phyloP scores from a whole-genome alignment of 768 basidiomycete genomes.

The Boletus reticulatus region DNA sequence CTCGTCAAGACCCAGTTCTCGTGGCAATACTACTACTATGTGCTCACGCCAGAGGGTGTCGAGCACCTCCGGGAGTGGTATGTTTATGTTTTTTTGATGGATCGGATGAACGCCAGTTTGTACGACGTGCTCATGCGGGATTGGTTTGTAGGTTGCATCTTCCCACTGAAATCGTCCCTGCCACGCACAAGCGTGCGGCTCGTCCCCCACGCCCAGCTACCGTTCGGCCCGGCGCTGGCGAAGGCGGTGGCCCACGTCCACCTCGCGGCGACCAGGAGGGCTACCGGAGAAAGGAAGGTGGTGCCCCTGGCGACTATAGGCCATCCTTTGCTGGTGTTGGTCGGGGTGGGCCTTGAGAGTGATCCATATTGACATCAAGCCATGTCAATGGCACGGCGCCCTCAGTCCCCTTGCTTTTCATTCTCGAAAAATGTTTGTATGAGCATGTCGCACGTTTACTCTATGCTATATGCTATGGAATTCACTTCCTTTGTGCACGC shows the following conservation, averaged over 20 bases:
- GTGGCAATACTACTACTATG: constrained; percentile 99
- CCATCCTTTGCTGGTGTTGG: constrained; percentile 89
- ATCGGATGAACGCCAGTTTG: not conserved
- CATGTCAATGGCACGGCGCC: not conserved
- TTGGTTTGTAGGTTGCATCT: constrained; percentile 73
- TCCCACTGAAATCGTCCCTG: constrained; percentile 92
- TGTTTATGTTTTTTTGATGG: not conserved
- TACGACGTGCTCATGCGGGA: not conserved
- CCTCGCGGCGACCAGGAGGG: constrained; percentile 89
- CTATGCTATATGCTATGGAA: constrained; percentile 12
- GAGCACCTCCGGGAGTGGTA: constrained; percentile 93
- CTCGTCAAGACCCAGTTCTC: constrained; percentile 99
- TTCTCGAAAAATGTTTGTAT: constrained; percentile 22
- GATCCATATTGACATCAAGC: not conserved
- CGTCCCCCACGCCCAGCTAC: constrained; percentile 83
- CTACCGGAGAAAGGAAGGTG: constrained; percentile 85
- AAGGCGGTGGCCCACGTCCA: constrained; percentile 80
- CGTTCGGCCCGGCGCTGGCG: constrained; percentile 66
- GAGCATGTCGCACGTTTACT: constrained; percentile 28
- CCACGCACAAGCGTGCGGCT: constrained; percentile 95
- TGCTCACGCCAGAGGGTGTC: constrained; percentile 94
- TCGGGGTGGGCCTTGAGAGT: constrained; percentile 77
- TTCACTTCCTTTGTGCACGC: not conserved
- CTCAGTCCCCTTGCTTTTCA: not conserved
- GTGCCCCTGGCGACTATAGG: constrained; percentile 85